Conservation (phyloP, 108 stramenopile species). For the Discostella stelligeroides region DNA sequence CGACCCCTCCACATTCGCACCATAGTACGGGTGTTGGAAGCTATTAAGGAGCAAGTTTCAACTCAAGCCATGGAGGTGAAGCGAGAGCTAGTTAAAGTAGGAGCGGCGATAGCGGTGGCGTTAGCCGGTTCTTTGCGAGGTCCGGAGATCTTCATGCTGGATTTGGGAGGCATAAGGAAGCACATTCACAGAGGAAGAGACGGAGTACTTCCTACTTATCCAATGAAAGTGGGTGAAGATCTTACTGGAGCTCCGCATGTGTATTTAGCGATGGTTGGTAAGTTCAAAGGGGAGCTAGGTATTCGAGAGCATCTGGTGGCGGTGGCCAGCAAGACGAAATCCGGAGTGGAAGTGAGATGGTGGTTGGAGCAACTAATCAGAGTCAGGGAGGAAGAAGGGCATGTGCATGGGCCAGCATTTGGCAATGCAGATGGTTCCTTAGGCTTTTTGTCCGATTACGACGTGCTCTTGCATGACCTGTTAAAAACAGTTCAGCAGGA, state of each 20-base stretch:
- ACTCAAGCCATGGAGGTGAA: not conserved
- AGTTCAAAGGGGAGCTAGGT: conserved; percentile 14
- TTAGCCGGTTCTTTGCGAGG: too few relatives aligned
- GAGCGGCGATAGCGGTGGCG: too few relatives aligned
- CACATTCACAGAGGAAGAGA: conserved; percentile 4
- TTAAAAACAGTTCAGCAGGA: conserved; percentile 1
- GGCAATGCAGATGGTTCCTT: too few relatives aligned
- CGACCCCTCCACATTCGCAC: not conserved
- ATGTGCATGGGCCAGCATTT: too few relatives aligned
- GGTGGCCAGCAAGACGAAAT: not conserved
- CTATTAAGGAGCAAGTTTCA: not conserved
- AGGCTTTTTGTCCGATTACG: not conserved
- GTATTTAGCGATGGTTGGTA: too few relatives aligned
- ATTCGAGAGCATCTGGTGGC: conserved; percentile 2
- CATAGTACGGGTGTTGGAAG: not conserved
- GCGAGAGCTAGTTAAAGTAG: not conserved
- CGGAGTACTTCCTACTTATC: too few relatives aligned
- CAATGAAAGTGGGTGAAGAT: too few relatives aligned
- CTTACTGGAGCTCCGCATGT: not conserved
- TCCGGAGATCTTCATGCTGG: conserved; percentile 10
- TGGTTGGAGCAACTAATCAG: not conserved
- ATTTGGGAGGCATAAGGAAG: conserved; percentile 4
- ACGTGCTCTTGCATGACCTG: not conserved
- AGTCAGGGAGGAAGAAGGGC: not conserved
- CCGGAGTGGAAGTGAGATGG: conserved; percentile 5